Evolutionary conservation across 495 filamentous ascomycete species (phyloP).

Genomic region (Aspergillus panamensis): DNA sequence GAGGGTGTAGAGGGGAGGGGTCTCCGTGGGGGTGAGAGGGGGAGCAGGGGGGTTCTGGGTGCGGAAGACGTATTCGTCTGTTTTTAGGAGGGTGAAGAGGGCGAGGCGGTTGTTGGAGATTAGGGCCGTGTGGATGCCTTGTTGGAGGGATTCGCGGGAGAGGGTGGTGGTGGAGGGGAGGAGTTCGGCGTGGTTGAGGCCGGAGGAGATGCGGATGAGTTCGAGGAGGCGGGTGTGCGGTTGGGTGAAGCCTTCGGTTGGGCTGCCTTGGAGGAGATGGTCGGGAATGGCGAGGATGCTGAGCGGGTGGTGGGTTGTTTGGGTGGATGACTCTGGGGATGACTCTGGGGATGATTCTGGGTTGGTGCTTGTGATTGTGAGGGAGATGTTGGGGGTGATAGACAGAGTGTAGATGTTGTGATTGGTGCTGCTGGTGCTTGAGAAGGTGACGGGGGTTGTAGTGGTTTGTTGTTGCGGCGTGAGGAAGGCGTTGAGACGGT

Average conservation of each 20-base stretch:
- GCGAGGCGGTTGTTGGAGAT: slow-evolving; percentile 28
- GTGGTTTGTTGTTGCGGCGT: background rate
- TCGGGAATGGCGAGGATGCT: slow-evolving; percentile 25
- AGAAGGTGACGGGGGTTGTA: slow-evolving; percentile 10
- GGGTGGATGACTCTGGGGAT: background rate
- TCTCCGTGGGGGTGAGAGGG: background rate
- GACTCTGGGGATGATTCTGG: background rate
- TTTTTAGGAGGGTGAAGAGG: slow-evolving; percentile 36
- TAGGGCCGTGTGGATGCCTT: slow-evolving; percentile 38
- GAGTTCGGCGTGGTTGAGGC: slow-evolving; percentile 17
- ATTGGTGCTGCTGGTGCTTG: slow-evolving; percentile 15
- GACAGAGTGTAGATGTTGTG: slow-evolving; percentile 22
- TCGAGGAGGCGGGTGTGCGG: slow-evolving; percentile 28
- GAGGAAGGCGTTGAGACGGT: slow-evolving; percentile 25
- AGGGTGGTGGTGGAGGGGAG: slow-evolving; percentile 9
- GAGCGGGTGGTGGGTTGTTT: slow-evolving; percentile 18
- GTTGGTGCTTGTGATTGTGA: slow-evolving; percentile 20
- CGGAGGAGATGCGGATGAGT: slow-evolving; percentile 32
- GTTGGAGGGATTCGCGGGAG: slow-evolving; percentile 30
- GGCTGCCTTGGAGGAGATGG: slow-evolving; percentile 25
- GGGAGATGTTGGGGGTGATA: slow-evolving; percentile 22
- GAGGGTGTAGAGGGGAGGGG: slow-evolving; percentile 21
- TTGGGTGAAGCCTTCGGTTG: slow-evolving; percentile 5
- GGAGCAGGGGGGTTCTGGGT: slow-evolving; percentile 1
- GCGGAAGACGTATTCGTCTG: slow-evolving; percentile 39